Conservation (phyloP, 176 grass and related monocot genomes). For the Oryza coarctata region DNA sequence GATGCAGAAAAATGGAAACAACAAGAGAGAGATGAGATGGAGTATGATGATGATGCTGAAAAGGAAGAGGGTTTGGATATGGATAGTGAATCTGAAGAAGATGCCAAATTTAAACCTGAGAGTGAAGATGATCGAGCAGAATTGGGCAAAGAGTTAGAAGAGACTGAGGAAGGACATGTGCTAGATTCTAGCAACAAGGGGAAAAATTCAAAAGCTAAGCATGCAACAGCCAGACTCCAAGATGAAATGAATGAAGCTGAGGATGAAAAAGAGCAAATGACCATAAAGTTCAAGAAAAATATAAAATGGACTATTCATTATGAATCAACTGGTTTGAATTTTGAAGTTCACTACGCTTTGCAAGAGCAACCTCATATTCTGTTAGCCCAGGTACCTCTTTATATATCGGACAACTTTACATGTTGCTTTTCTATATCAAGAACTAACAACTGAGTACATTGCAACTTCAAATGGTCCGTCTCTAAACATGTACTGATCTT, state of each 20-base stretch:
- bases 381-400: constrained; percentile 71
- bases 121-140: constrained; percentile 51
- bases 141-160: constrained; percentile 32
- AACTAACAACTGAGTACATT: not conserved
- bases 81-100: constrained; percentile 50
- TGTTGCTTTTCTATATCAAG: not conserved
- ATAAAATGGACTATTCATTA: constrained; percentile 46
- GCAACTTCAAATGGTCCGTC: not conserved
- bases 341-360: constrained; percentile 68
- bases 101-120: constrained; percentile 33
- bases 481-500: not conserved
- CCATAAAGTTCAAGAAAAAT: constrained; percentile 49
- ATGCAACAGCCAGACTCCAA: constrained; percentile 20
- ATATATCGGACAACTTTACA: not conserved
- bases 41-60: constrained; percentile 75
- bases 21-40: constrained; percentile 74
- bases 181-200: constrained; percentile 27
- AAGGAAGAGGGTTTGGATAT: constrained; percentile 22
- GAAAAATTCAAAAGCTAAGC: constrained; percentile 16
- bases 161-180: constrained; percentile 21
- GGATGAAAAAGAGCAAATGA: constrained; percentile 4
- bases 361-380: constrained; percentile 72
- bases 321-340: constrained; percentile 49
- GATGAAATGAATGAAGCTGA: constrained; percentile 25
- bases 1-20: constrained; percentile 64